phyloP scores from a whole-genome alignment of 768 basidiomycete species.

The Kwoniella sp. region DNA sequence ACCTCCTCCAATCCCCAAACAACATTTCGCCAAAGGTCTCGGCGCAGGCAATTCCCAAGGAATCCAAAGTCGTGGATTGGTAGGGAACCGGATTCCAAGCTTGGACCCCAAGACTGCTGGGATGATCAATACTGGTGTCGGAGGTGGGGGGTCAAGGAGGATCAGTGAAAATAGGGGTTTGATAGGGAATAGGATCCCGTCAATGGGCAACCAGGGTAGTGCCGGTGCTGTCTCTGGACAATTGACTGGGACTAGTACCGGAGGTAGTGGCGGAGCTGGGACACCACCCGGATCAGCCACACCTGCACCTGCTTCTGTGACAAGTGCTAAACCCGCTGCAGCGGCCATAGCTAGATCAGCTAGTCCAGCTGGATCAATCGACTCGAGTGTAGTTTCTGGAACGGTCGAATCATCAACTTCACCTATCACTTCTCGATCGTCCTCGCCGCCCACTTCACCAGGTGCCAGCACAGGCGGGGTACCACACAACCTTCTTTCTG shows the following conservation, averaged over 20 bases:
- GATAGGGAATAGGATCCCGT: constrained; percentile 46
- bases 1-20: constrained; percentile 43
- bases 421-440: constrained; percentile 37
- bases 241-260: constrained; percentile 12
- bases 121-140: constrained; percentile 9
- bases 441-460: constrained; percentile 41
- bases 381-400: constrained; percentile 27
- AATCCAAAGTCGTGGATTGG: constrained; percentile 29
- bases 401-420: constrained; percentile 24
- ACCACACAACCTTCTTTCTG: constrained; percentile 29
- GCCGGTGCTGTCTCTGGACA: constrained; percentile 10
- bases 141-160: constrained; percentile 20
- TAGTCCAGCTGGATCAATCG: constrained; percentile 43
- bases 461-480: constrained; percentile 16
- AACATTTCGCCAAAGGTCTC: constrained; percentile 37
- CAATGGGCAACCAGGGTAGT: constrained; percentile 13
- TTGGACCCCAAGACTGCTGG: constrained; percentile 48
- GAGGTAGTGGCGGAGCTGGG: neutral
- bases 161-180: constrained; percentile 38
- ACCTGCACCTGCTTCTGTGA: constrained; percentile 4
- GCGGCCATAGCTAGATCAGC: constrained; percentile 23
- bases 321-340: constrained; percentile 1
- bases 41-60: constrained; percentile 5
- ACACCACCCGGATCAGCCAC: neutral
- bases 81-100: constrained; percentile 45